Percentiles rank a stretch among this genome's conserved stretches.
phyloP scores from a whole-genome alignment of 2,329 filamentous ascomycete genomes.

The Leptographium radiaticola region DNA sequence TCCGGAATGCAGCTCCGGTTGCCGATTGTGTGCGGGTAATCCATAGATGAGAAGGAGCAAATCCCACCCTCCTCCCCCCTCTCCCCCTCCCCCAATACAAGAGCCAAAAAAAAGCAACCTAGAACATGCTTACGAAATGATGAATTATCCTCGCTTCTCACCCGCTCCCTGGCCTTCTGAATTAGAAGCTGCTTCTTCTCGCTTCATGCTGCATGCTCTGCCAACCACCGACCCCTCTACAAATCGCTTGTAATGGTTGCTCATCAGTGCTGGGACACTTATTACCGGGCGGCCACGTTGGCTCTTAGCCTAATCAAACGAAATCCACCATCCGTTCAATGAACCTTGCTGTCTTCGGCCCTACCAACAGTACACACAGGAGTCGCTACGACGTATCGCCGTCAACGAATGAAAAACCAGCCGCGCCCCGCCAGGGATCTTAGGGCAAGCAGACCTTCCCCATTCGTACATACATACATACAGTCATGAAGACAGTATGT shows the following conservation, averaged over 20 bases:
- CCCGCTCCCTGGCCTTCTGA: too few relatives aligned
- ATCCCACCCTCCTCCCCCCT: too few relatives aligned
- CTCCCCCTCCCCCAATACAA: background rate
- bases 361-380: background rate
- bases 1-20: background rate
- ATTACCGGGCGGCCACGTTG: too few relatives aligned
- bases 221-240: background rate
- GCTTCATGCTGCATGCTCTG: background rate
- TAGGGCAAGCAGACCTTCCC: too few relatives aligned
- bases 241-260: too few relatives aligned
- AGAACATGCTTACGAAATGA: background rate
- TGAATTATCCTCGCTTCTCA: background rate
- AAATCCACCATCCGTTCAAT: too few relatives aligned
- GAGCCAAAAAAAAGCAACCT: background rate
- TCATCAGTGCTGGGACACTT: too few relatives aligned
- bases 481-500: too few relatives aligned
- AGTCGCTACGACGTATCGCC: background rate
- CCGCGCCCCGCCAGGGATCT: too few relatives aligned
- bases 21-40: background rate
- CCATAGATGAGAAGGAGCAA: background rate
- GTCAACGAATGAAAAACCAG: background rate
- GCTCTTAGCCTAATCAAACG: too few relatives aligned
- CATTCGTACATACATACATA: too few relatives aligned
- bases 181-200: background rate
- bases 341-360: background rate